Conservation (phyloP, 83 land plant species). For the Picea mariana region DNA sequence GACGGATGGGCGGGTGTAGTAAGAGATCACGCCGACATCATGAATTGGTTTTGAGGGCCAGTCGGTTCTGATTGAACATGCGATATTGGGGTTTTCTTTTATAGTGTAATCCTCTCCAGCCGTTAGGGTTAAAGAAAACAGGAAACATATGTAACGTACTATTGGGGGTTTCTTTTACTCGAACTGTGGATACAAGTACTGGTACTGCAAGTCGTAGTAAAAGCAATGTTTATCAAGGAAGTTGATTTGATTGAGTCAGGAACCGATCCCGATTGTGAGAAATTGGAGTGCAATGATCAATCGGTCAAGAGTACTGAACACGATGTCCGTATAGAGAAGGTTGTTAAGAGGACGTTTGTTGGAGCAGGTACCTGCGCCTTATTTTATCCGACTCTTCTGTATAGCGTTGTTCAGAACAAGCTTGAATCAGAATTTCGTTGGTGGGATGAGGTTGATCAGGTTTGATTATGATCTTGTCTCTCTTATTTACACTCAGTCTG, state of each 20-base stretch:
- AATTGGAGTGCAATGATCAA: background rate
- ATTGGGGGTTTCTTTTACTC: too few species aligned
- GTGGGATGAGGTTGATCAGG: conserved; percentile 77
- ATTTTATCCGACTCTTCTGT: conserved; percentile 68
- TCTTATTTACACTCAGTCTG: background rate
- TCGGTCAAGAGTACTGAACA: background rate
- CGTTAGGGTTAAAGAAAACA: background rate
- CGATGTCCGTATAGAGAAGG: conserved; percentile 4
- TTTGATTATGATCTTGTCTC: conserved; percentile 12
- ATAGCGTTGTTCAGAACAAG: conserved; percentile 67
- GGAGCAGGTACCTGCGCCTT: conserved; percentile 52
- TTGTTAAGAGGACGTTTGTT: conserved; percentile 30
- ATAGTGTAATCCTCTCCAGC: background rate
- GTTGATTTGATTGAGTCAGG: conserved; percentile 18
- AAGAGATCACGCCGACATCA: too few species aligned
- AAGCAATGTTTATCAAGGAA: conserved; percentile 18
- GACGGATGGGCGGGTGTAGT: too few species aligned
- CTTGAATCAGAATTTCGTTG: conserved; percentile 67
- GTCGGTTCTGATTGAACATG: background rate
- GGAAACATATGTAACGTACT: too few species aligned
- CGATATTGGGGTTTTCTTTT: background rate
- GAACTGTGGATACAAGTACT: background rate
- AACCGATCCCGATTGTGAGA: conserved; percentile 20
- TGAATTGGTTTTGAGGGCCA: too few species aligned
- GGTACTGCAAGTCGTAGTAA: background rate